Evolutionary conservation across 495 filamentous ascomycete species (phyloP), one percentile per base, ranked within the genome.

Genomic region (Astrothelium macrocarpum): DNA sequence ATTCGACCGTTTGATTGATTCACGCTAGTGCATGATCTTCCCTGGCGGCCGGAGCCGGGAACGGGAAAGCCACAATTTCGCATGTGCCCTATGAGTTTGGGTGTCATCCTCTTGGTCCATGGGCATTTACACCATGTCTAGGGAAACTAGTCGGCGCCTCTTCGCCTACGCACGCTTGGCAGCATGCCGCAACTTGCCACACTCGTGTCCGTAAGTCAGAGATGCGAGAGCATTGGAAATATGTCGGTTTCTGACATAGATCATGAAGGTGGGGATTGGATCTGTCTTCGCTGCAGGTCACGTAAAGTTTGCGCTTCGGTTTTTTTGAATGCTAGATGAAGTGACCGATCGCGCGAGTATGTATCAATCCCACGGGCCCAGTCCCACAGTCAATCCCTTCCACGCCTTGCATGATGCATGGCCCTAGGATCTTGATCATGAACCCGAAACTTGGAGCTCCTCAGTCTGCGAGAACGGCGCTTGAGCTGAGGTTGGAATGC

Each of bases 21-120:
- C 5, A 56, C 49, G 29, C 49, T 56, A 56, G 49, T 56, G 49
- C 49, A 56, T 56, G 49, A 56, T 56, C 49, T 56, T 56, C 49
- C 49, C 49, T 56, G 49, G 49, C 49, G 49, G 49, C 49, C 49
- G 49, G 49, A 7, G 49, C 49, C 49, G 49, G 49, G 49, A 25
- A 56, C 25, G 49, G 49, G 49, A 12, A 56, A 56, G 49, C 49
- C 49, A 56, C 49, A 56, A 29, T n/a, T 10, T 56, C 49, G 23
- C 49, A 56, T 56, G 49, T 56, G 49, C 23, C 49, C 49, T 29
- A 28, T 56, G 49, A 29, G 11, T 56, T 9, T 26, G 25, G 49
- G 9, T 29, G 49, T 56, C 49, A 56, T 56, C 49, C 25, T 56
- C 25, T 25, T 28, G 9, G 49, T 16, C 49, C 12, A 25, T 10